A percentile compares a stretch with the other conserved stretches of the same genome.
Conservation (phyloP, 2,329 filamentous ascomycete genomes). For the Stagonosporopsis cucurbitacearum region DNA sequence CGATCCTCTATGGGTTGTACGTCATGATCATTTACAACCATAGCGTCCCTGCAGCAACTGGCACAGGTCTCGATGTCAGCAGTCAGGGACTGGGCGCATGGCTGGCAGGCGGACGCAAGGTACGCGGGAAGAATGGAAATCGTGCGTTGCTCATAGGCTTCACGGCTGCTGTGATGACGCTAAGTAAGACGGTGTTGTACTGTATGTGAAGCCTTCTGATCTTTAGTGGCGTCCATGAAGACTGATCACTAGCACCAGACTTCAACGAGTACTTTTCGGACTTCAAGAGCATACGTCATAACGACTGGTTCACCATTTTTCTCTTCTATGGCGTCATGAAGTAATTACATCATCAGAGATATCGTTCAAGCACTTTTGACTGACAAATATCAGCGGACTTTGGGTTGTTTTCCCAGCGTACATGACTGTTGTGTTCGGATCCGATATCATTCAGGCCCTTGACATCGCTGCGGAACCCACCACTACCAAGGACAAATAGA, state of each 20-base stretch:
- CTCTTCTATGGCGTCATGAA: slow-evolving; percentile 71
- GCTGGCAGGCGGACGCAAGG: slow-evolving; percentile 57
- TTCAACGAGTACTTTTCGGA: slow-evolving; percentile 67
- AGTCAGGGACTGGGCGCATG: slow-evolving; percentile 50
- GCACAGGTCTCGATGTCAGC: slow-evolving; percentile 49
- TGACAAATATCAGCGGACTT: slow-evolving; percentile 57
- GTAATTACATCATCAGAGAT: slow-evolving; percentile 52
- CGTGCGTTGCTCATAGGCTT: slow-evolving; percentile 66
- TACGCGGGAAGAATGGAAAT: slow-evolving; percentile 60
- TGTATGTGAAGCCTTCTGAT: slow-evolving; percentile 54
- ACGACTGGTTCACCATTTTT: slow-evolving; percentile 59
- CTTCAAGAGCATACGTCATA: slow-evolving; percentile 69
- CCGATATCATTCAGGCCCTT: slow-evolving; percentile 67
- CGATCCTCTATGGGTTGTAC: slow-evolving; percentile 68
- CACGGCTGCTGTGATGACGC: slow-evolving; percentile 66
- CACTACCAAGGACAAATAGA: slow-evolving; percentile 31
- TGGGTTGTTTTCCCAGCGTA: slow-evolving; percentile 71
- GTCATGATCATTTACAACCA: slow-evolving; percentile 60
- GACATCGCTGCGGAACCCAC: slow-evolving; percentile 51
- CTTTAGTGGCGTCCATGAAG: not conserved
- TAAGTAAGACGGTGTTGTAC: slow-evolving; percentile 72
- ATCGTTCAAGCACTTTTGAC: not conserved
- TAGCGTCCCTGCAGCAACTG: slow-evolving; percentile 43
- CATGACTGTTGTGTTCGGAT: slow-evolving; percentile 65
- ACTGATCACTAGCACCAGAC: slow-evolving; percentile 51